phyloP scores from a whole-genome alignment of 768 basidiomycete species.

The Hirschioporus abietinus region DNA sequence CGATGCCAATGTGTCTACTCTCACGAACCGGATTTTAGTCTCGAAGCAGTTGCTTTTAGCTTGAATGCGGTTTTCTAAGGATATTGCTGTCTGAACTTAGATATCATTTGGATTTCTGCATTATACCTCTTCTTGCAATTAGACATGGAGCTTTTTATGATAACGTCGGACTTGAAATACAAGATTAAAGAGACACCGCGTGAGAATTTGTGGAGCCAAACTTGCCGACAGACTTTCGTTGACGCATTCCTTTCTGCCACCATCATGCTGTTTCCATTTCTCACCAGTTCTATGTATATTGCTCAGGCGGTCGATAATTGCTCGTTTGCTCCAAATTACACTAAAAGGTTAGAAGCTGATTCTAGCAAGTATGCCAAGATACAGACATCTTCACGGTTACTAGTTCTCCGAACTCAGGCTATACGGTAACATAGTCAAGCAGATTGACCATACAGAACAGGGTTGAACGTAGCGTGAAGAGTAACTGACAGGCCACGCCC shows the following conservation, averaged over 20 bases:
- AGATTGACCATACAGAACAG: conserved; percentile 54
- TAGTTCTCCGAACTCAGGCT: conserved; percentile 43
- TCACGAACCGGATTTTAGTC: conserved; percentile 79
- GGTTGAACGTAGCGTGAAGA: neutral
- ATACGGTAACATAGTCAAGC: conserved; percentile 50
- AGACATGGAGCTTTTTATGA: neutral
- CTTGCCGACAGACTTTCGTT: no score
- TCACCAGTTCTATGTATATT: no score
- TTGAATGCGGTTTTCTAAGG: neutral
- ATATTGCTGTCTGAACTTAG: neutral
- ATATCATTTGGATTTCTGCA: neutral
- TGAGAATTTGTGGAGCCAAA: no score
- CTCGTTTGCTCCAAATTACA: no score
- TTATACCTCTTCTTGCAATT: conserved; percentile 2
- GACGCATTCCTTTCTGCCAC: no score
- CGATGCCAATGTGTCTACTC: conserved; percentile 84
- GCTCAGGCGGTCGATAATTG: no score
- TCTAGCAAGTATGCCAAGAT: neutral
- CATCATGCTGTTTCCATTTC: no score
- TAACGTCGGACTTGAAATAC: no score
- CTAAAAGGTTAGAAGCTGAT: no score
- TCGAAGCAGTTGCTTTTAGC: conserved; percentile 53
- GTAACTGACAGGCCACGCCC: neutral
- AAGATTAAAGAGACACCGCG: no score
- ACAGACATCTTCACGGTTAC: conserved; percentile 30